Base-by-base conservation (phyloP, 2,329 filamentous ascomycete species). In the Domatiomyces globalis region DNA sequence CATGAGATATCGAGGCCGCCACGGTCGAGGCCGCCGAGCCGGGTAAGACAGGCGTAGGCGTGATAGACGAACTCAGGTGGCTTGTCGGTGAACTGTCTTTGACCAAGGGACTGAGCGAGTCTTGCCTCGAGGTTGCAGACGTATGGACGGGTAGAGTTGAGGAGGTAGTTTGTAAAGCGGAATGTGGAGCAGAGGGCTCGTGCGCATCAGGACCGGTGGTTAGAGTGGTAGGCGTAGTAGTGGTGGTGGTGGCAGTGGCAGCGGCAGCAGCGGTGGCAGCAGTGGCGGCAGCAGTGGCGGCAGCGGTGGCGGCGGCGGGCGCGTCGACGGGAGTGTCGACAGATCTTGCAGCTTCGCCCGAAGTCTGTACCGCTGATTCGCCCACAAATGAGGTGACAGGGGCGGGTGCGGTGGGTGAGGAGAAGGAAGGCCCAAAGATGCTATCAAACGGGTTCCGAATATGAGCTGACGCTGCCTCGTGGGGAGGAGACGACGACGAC, bases 91-190 rank as follows among this genome's bases (percentile, higher is more conserved):
- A 39, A 15, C 8, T 15, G 10, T 39, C 33, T 39, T 39, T 10
- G 10, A 15, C 10, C 2, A 5, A 15, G 15, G 33, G 33, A 2
- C 10, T 39, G 33, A 39, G 33, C 2, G 33, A 39, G 33, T 10
- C 33, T 39, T 39, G 33, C 33, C 10, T 15, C 33, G 33, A 39
- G 33, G 15, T 2, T 10, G 33, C 5, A 15, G 12, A 10, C 12
- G 33, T 2, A 15, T 39, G 10, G 33, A 71, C 7, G 73, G 86
- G 85, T 46, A 90, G 70, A 64, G 85, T 84, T 62, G 78, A 82
- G 5, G 87, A 85, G 52, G 78, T 87, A 56, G 90, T 81, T 65
- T 94, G 87, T 53, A 82, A 77, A 19, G 84, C 85, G 65, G 84
- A 81, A 12, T 84, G 78, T 19, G 83, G 81, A 27, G 84, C 73